phyloP scores from a whole-genome alignment of 2,329 filamentous ascomycete species.

The Exophiala xenobiotica region DNA sequence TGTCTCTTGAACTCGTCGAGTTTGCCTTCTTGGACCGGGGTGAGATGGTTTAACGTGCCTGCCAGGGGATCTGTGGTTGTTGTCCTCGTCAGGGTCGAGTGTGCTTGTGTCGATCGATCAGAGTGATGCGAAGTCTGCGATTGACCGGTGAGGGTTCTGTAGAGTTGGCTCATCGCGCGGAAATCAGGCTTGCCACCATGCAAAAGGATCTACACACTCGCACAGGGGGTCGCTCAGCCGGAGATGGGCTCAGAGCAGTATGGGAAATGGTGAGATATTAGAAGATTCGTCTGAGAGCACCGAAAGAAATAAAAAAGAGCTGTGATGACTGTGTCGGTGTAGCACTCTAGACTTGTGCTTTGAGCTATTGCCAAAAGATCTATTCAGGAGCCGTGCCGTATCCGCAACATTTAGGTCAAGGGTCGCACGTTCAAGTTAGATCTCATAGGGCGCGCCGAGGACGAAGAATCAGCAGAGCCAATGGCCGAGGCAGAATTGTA shows the following conservation, averaged over 20 bases:
- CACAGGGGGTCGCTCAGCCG: not conserved
- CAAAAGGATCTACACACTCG: too few species aligned
- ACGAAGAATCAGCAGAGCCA: too few species aligned
- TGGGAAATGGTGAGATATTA: not conserved
- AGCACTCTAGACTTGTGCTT: too few species aligned
- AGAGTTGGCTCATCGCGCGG: constrained; percentile 23
- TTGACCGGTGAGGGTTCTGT: constrained; percentile 30
- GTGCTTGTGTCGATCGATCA: constrained; percentile 17
- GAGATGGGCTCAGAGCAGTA: not conserved
- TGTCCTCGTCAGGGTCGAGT: constrained; percentile 22
- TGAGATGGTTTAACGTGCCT: constrained; percentile 80
- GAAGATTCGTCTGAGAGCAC: too few species aligned
- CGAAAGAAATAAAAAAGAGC: too few species aligned
- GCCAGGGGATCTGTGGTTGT: constrained; percentile 32
- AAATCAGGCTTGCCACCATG: not conserved
- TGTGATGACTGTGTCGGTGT: too few species aligned
- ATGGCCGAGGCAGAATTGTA: too few species aligned
- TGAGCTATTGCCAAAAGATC: too few species aligned
- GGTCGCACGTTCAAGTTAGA: too few species aligned
- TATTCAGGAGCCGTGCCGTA: too few species aligned
- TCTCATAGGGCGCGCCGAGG: too few species aligned
- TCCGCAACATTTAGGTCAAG: too few species aligned
- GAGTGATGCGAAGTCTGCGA: constrained; percentile 30
- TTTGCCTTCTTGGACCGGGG: constrained; percentile 63
- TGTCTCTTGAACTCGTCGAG: constrained; percentile 70